Conservation (phyloP, 208 protist species). For the Wallacemonas rigidus region DNA sequence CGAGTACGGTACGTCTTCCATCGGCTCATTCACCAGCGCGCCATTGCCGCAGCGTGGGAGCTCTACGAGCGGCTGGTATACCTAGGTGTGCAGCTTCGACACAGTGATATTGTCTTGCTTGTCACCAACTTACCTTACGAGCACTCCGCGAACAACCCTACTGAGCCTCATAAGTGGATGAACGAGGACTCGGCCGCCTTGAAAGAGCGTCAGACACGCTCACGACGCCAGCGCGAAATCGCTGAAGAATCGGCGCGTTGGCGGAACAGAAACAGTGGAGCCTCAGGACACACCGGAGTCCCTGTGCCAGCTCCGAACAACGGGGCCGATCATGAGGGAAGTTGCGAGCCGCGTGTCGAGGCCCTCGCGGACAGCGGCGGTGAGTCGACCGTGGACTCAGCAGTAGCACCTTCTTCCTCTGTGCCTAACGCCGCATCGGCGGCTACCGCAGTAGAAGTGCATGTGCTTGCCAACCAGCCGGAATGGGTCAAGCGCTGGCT, state of each 20-base stretch:
- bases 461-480: constrained; percentile 30
- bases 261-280: background rate
- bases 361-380: no score
- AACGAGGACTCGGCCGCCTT: constrained; percentile 23
- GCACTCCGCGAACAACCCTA: constrained; percentile 27
- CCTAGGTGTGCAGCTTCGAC: constrained; percentile 68
- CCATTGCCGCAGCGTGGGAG: constrained; percentile 56
- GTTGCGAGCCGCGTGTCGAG: no score
- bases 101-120: constrained; percentile 70
- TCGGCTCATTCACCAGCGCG: constrained; percentile 60
- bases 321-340: background rate
- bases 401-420: background rate
- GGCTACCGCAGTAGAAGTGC: background rate
- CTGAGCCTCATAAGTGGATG: constrained; percentile 23
- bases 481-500: constrained; percentile 85
- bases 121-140: constrained; percentile 82
- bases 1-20: constrained; percentile 75
- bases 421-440: background rate
- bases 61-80: constrained; percentile 74
- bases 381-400: no score
- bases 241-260: constrained; percentile 8
- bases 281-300: background rate
- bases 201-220: constrained; percentile 21
- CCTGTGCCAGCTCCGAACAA: background rate
- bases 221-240: constrained; percentile 5